Percentiles rank a stretch among this genome's conserved stretches.
phyloP scores from a whole-genome alignment of 1,284 basidiomycete species.

The Cutaneotrichosporon sp. region DNA sequence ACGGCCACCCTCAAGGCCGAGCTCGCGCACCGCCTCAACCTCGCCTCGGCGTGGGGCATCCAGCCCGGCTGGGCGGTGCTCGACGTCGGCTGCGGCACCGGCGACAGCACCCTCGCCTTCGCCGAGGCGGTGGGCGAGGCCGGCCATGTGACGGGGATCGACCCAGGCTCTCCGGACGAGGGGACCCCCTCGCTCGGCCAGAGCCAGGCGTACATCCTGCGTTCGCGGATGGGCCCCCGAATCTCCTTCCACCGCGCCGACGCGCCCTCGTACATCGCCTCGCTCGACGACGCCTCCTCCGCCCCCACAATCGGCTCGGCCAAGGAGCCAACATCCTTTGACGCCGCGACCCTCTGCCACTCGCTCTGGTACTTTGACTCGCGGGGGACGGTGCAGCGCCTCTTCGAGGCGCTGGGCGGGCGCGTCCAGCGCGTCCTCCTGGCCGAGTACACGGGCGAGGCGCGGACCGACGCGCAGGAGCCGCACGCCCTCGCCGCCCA shows the following conservation, averaged over 20 bases:
- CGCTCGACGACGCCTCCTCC: no score
- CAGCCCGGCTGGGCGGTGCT: conserved; percentile 8
- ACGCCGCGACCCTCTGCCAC: conserved; percentile 13
- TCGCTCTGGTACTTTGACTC: conserved; percentile 18
- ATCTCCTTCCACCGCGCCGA: conserved; percentile 3
- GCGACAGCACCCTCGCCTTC: conserved; percentile 10
- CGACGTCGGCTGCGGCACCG: conserved; percentile 17
- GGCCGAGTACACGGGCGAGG: conserved; percentile 13
- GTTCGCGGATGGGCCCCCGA: not conserved
- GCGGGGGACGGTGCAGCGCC: not conserved
- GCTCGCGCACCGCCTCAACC: conserved; percentile 11
- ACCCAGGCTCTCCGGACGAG: conserved; percentile 13
- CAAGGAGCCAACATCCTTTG: not conserved
- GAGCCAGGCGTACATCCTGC: conserved; percentile 3
- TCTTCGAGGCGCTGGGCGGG: not conserved
- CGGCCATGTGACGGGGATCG: conserved; percentile 8
- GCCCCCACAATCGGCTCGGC: no score
- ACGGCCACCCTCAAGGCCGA: not conserved
- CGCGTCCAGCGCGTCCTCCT: conserved; percentile 7
- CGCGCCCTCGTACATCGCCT: not conserved
- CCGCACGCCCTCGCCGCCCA: conserved; percentile 12
- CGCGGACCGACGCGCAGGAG: not conserved
- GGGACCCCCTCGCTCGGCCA: conserved; percentile 15
- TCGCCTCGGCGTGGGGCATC: conserved; percentile 7
- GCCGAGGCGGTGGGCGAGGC: conserved; percentile 8